Evolutionary conservation across 805 yeast genomes (phyloP), one percentile per base, ranked within the genome.

Genomic region (Maudiozyma barnettii): DNA sequence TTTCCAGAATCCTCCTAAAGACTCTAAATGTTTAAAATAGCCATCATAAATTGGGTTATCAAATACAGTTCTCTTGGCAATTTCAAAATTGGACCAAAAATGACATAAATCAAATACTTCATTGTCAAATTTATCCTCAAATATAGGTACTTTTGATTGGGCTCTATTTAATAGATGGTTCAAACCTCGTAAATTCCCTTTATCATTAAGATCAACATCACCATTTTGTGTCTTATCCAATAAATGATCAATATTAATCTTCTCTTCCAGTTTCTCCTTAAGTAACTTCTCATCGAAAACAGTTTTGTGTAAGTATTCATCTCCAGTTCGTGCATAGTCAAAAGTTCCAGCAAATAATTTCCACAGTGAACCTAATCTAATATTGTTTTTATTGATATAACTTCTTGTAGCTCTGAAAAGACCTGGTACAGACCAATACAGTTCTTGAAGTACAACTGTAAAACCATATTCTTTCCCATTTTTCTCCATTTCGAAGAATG

Each of bases 81-180:
- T 89, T 65, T 90, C 97, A 57, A 89, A 88, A 67, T 88, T 89
- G 29, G 93, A 78, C 96, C 96, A 88, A 65, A 89, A 89, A 66
- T 89, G 96, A 56, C 93, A 84, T 53, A 84, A 54, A 58, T 84
- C 86, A 64, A 80, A 89, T 50, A 78, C 82, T 56, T 82, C 82
- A 29, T 77, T 74, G 48, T 81, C 79, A 60, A 82, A 77, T 49
- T 77, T 69, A 55, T 86, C 90, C 39, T 76, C 77, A 12, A 58
- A 49, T 10, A 62, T 45, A 9, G 65, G 62, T 1, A 50, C 47
- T 13, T 59, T 51, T 26, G 65, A 59, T 16, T 62, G 61, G 4
- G 76, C 69, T 45, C 69, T 65, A 10, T 61, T 61, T 2, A 77
- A 59, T 4, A 79, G 53, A 39, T 63, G 56, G 19, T 66, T 61